Percentiles rank a stretch among this genome's conserved stretches.
These are phyloP conservation scores for Hamamelis virginiana DNA, from an alignment of 164 flowering plant species.

Conservation along the genomic window DNA sequence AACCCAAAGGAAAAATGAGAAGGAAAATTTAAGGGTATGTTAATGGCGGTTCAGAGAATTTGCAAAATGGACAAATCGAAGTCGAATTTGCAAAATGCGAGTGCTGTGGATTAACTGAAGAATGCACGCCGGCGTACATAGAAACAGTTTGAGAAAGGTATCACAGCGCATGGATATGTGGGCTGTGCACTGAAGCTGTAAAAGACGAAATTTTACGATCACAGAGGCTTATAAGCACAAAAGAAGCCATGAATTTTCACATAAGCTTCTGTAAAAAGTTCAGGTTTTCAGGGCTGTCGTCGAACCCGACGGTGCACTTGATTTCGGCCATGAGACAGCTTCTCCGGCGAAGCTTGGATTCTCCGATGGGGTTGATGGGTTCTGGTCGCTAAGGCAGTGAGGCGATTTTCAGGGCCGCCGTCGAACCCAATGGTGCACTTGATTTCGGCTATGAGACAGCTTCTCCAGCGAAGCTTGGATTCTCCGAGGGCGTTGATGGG, in stretches of 20 bases:
- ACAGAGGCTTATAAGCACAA: slow-evolving; percentile 54
- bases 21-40: too few species aligned
- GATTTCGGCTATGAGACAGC: too few species aligned
- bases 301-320: too few species aligned
- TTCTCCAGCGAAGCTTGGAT: slow-evolving; percentile 62
- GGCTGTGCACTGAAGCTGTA: slow-evolving; percentile 79
- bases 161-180: slow-evolving; percentile 82
- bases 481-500: slow-evolving; percentile 48
- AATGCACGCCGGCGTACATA: slow-evolving; percentile 74
- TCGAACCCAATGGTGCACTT: too few species aligned
- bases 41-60: too few species aligned
- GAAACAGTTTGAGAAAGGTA: slow-evolving; percentile 51
- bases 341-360: too few species aligned
- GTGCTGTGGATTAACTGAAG: slow-evolving; percentile 81
- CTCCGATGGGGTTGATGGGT: too few species aligned
- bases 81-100: slow-evolving; percentile 62
- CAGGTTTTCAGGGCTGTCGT: slow-evolving; percentile 45
- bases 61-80: slow-evolving; percentile 38
- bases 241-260: slow-evolving; percentile 70
- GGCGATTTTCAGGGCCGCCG: too few species aligned
- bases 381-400: too few species aligned
- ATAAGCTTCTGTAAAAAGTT: slow-evolving; percentile 62
- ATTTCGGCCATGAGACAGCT: too few species aligned
- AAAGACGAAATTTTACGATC: slow-evolving; percentile 63
- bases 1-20: too few species aligned